Conservation (phyloP, 257 asterid species). For the Solanum ahanhuiri region DNA sequence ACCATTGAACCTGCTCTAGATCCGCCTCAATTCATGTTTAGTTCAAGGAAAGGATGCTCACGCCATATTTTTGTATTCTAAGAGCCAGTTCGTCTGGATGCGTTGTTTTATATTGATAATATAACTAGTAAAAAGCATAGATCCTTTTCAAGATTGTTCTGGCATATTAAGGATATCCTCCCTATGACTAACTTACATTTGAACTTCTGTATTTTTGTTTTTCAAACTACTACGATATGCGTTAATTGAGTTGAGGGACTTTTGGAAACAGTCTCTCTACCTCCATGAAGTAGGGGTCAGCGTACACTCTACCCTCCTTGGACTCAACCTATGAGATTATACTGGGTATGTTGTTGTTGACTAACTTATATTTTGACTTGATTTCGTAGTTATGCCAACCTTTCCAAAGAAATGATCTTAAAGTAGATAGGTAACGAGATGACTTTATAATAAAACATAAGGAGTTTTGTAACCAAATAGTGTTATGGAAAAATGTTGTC, state of each 20-base stretch:
- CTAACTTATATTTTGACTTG: neutral
- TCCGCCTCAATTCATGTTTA: neutral
- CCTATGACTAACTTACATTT: neutral
- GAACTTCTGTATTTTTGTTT: neutral
- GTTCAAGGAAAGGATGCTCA: neutral
- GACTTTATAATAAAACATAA: neutral
- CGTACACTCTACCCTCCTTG: neutral
- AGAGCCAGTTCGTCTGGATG: neutral
- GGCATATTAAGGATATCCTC: neutral
- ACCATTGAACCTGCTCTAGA: neutral
- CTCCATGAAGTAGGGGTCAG: neutral
- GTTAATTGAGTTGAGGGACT: neutral
- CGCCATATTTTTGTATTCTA: neutral
- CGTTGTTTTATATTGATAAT: neutral
- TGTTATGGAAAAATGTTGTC: neutral
- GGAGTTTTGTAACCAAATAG: neutral
- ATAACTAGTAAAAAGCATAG: neutral
- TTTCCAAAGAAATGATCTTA: neutral
- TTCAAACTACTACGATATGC: neutral
- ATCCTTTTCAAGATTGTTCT: neutral
- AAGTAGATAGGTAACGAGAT: neutral
- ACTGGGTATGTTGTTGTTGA: neutral
- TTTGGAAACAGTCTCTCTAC: neutral
- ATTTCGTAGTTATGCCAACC: neutral
- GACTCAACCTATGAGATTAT: neutral